phyloP scores from a whole-genome alignment of 129 eudicot genomes.

The Helianthus tuberosus region DNA sequence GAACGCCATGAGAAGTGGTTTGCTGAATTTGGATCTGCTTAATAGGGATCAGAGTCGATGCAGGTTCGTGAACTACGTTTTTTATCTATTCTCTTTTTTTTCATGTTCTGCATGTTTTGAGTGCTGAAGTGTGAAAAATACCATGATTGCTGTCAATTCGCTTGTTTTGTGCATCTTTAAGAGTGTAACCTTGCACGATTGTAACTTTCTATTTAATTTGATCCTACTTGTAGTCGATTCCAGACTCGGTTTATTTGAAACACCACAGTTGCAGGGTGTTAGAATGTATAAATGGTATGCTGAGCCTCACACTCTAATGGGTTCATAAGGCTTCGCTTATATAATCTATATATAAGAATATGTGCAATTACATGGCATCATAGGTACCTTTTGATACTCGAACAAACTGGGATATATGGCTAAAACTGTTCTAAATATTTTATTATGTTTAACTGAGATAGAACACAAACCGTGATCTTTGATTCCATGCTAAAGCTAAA shows the following conservation, averaged over 20 bases:
- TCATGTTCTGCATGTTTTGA: background rate
- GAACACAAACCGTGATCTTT: too few species aligned
- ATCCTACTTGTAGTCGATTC: background rate
- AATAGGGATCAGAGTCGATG: background rate
- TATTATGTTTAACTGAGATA: too few species aligned
- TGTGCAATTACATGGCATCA: too few species aligned
- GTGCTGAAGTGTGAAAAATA: background rate
- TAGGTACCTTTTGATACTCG: too few species aligned
- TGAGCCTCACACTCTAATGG: background rate
- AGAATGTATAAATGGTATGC: background rate
- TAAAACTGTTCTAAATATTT: too few species aligned
- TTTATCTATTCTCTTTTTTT: background rate
- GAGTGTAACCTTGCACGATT: constrained; percentile 10
- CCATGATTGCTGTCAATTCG: background rate
- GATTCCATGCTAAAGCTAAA: too few species aligned
- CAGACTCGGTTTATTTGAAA: background rate
- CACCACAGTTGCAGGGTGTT: background rate
- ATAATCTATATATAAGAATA: too few species aligned
- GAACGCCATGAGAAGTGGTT: constrained; percentile 89
- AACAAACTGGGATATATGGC: too few species aligned
- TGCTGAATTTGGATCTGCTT: constrained; percentile 84
- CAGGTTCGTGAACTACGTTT: background rate
- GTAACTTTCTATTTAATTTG: constrained; percentile 1
- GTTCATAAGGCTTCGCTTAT: too few species aligned
- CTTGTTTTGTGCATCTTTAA: constrained; percentile 8